Evolutionary conservation across 495 filamentous ascomycete genomes (phyloP).

Genomic region (Tricharina praecox): DNA sequence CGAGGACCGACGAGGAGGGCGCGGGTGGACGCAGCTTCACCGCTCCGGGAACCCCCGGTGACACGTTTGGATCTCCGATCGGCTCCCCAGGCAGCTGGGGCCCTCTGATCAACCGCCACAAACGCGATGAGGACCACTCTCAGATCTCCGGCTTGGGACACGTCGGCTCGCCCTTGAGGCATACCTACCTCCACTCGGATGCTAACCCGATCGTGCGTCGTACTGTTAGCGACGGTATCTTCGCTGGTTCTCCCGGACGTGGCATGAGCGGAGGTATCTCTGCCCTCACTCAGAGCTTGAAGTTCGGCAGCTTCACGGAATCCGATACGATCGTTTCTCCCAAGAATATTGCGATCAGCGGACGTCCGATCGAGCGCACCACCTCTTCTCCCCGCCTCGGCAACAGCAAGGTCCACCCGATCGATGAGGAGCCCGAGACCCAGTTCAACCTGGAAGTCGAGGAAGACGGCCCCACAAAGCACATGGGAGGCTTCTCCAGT

Average conservation of each 20-base stretch:
- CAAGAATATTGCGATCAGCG: constrained; percentile 15
- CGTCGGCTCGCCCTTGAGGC: constrained; percentile 84
- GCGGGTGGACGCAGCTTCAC: constrained; percentile 39
- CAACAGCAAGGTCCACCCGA: constrained; percentile 25
- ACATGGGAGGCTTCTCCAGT: constrained; percentile 13
- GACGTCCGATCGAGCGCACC: constrained; percentile 25
- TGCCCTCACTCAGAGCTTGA: constrained; percentile 30
- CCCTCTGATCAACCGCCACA: constrained; percentile 58
- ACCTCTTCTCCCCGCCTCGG: constrained; percentile 27
- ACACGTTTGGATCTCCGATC: constrained; percentile 31
- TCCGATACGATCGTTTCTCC: constrained; percentile 8
- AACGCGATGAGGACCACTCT: constrained; percentile 52
- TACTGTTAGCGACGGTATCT: constrained; percentile 38
- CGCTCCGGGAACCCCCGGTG: constrained; percentile 42
- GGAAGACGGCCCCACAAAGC: constrained; percentile 14
- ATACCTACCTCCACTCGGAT: constrained; percentile 48
- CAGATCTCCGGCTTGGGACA: constrained; percentile 57
- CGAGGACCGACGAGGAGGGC: constrained; percentile 50
- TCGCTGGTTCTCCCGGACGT: constrained; percentile 48
- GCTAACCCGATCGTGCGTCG: constrained; percentile 49
- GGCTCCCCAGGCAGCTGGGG: constrained; percentile 82
- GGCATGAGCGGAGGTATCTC: constrained; percentile 31
- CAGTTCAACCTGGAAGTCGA: constrained; percentile 26
- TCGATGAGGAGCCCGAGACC: constrained; percentile 25
- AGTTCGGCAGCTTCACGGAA: constrained; percentile 29